These are phyloP conservation scores for Penicillium robsamsonii DNA, from an alignment of 495 filamentous ascomycete genomes.

Conservation along the genomic window DNA sequence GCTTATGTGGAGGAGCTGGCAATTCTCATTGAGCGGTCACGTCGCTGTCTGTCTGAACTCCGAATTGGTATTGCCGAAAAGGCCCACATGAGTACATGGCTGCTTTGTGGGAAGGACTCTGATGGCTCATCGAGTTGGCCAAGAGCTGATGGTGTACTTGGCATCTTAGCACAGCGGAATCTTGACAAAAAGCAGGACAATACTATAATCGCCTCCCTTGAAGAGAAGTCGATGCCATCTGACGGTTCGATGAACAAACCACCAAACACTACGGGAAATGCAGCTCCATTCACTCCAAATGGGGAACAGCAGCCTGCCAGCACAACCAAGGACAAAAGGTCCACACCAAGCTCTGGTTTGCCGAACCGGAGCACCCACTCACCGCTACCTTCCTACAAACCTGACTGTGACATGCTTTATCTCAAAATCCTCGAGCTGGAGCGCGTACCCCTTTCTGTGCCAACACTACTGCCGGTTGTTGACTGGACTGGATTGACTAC, in stretches of 20 bases:
- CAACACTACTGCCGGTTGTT: slow-evolving; percentile 65
- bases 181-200: background rate
- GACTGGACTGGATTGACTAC: slow-evolving; percentile 79
- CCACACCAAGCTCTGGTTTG: background rate
- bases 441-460: slow-evolving; percentile 69
- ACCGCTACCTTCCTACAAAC: background rate
- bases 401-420: slow-evolving; percentile 44
- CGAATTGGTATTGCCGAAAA: slow-evolving; percentile 73
- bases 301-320: background rate
- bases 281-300: background rate
- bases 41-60: slow-evolving; percentile 66
- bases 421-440: slow-evolving; percentile 81
- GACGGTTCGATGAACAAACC: background rate
- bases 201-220: background rate
- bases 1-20: slow-evolving; percentile 89
- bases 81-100: slow-evolving; percentile 55
- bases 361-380: slow-evolving; percentile 6
- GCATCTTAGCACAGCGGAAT: slow-evolving; percentile 58
- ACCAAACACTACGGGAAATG: background rate
- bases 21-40: slow-evolving; percentile 72
- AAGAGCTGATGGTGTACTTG: slow-evolving; percentile 67
- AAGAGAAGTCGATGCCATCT: slow-evolving; percentile 3
- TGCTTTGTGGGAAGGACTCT: slow-evolving; percentile 29
- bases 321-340: background rate
- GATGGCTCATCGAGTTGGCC: slow-evolving; percentile 39